Evolutionary conservation across 1,284 basidiomycete species (phyloP).

Genomic region (Trichosporon asahii): DNA sequence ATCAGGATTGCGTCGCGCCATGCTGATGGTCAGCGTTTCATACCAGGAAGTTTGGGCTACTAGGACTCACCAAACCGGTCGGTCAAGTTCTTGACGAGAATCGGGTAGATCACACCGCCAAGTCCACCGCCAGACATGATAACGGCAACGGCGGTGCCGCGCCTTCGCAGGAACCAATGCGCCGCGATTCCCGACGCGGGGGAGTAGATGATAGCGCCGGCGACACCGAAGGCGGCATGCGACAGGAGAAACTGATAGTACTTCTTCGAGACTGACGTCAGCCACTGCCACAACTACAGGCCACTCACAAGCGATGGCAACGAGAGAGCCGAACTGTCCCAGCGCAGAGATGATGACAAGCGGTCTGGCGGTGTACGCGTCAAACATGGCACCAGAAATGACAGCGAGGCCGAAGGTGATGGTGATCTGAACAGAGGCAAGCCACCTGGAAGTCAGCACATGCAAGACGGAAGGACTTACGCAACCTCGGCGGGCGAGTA

Average conservation of each 20-base stretch:
- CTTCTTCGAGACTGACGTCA: conserved; percentile 38
- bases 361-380: conserved; percentile 38
- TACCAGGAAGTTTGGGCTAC: not conserved
- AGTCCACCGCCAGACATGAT: conserved; percentile 43
- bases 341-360: conserved; percentile 35
- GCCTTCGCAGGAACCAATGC: conserved; percentile 46
- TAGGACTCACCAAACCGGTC: conserved; percentile 9
- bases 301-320: conserved; percentile 43
- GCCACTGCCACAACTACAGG: not conserved
- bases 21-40: conserved; percentile 11
- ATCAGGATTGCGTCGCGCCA: conserved; percentile 31
- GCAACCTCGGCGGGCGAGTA: conserved; percentile 20
- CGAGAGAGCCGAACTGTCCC: conserved; percentile 33
- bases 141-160: conserved; percentile 45
- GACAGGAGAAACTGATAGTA: conserved; percentile 49
- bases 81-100: conserved; percentile 28
- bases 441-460: conserved; percentile 32
- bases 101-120: conserved; percentile 38
- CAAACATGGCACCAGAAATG: conserved; percentile 42
- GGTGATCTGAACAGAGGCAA: conserved; percentile 38
- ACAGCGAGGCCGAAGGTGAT: conserved; percentile 39
- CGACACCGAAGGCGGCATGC: conserved; percentile 42
- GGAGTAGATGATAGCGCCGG: conserved; percentile 41
- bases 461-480: not conserved
- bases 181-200: conserved; percentile 45